Conservation (phyloP, 306 rosid genomes). For the Hylodesmum podocarpum region DNA sequence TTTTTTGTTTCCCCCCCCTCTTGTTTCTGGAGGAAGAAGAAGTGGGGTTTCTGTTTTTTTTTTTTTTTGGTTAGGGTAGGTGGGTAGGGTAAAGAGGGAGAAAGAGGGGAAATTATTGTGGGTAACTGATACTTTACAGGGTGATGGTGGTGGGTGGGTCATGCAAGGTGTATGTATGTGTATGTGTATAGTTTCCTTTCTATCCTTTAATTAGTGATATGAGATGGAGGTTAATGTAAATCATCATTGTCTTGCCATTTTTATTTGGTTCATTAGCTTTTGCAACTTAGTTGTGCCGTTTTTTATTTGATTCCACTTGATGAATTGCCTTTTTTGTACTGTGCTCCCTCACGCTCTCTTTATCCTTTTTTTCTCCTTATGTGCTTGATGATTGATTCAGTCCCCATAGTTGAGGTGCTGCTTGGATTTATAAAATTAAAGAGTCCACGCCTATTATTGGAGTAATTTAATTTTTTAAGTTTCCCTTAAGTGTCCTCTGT, state of each 20-base stretch:
- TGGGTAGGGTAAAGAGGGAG: conserved; percentile 42
- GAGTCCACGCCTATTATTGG: background rate
- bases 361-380: background rate
- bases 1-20: no score
- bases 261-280: conserved; percentile 38
- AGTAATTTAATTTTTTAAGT: no score
- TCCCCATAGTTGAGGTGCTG: conserved; percentile 21
- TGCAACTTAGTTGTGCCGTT: conserved; percentile 23
- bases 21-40: conserved; percentile 37
- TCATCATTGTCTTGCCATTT: conserved; percentile 60
- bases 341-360: conserved; percentile 20
- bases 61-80: conserved; percentile 45
- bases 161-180: conserved; percentile 83
- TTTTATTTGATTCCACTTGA: conserved; percentile 18
- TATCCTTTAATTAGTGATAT: conserved; percentile 58
- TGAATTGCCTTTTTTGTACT: conserved; percentile 21
- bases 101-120: conserved; percentile 34
- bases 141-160: conserved; percentile 61
- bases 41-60: conserved; percentile 43
- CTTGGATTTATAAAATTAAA: background rate
- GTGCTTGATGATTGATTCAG: conserved; percentile 24
- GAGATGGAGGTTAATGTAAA: conserved; percentile 62
- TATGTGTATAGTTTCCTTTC: conserved; percentile 67
- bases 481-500: no score
- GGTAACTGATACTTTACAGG: conserved; percentile 63